Evolutionary conservation across 208 protist genomes (phyloP).

Genomic region (Leishmania braziliensis): DNA sequence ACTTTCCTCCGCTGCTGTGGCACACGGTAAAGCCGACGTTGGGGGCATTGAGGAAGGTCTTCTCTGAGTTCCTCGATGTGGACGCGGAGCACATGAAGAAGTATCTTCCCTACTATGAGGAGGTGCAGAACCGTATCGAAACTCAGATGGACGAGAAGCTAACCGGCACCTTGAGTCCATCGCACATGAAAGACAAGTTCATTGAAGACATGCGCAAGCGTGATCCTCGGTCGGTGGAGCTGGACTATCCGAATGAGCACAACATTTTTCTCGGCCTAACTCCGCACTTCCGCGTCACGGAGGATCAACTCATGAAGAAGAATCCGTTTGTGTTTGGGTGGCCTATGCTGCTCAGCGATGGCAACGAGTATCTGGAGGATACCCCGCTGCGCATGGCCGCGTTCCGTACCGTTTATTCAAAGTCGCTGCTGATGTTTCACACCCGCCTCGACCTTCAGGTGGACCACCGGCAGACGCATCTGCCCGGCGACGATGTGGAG

Average conservation of each 20-base stretch:
- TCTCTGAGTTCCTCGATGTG: conserved; percentile 89
- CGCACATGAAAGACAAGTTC: conserved; percentile 85
- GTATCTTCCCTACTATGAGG: conserved; percentile 90
- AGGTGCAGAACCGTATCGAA: conserved; percentile 82
- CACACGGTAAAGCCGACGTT: conserved; percentile 84
- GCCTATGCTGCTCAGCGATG: conserved; percentile 88
- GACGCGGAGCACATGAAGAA: conserved; percentile 92
- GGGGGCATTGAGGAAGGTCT: conserved; percentile 78
- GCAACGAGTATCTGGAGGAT: conserved; percentile 84
- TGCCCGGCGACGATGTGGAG: conserved; percentile 70
- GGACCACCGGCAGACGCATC: conserved; percentile 67
- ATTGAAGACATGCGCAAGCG: conserved; percentile 89
- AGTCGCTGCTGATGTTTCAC: conserved; percentile 88
- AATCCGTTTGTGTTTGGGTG: conserved; percentile 94
- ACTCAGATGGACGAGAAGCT: conserved; percentile 77
- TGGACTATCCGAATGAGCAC: conserved; percentile 84
- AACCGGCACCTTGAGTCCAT: conserved; percentile 69
- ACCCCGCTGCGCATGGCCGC: conserved; percentile 78
- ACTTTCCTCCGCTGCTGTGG: conserved; percentile 92
- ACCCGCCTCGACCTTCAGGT: conserved; percentile 87
- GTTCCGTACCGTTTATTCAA: conserved; percentile 90
- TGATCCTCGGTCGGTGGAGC: conserved; percentile 71
- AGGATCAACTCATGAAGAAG: conserved; percentile 86
- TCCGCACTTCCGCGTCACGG: conserved; percentile 78
- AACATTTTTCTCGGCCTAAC: conserved; percentile 87